Base-by-base conservation (phyloP, 352 stramenopile genomes). In the Halophytophthora batemanensis region DNA sequence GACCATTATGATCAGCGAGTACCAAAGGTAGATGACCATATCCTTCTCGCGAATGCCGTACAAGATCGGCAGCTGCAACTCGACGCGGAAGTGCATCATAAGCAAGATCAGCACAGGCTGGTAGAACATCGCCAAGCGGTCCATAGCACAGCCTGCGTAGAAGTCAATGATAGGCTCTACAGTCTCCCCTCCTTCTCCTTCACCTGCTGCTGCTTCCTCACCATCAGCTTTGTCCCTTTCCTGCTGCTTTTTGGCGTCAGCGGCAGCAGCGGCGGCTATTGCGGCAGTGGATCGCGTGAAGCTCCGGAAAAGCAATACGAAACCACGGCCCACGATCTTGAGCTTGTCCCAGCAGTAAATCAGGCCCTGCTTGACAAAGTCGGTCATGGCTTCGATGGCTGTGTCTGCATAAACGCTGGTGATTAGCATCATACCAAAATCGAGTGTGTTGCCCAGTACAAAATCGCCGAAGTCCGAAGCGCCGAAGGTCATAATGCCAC, bases 41-140 rank as follows among this genome's bases (percentile, higher is more conserved):
- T 99, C 96, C 52, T 98, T 96, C 51, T 98, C 89, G 49, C 96
- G 92, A 64, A 99, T 99, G 48, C 88, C 91, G 68, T 99, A 99
- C 21, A 97, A 49, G 37, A 95, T 93, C 5, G 94, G 92, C 23
- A 99, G 87, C 59, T 87, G 79, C 2, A 96, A 73, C 71, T 98
- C 93, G 2, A 97, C 74, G 33, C 95, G 86, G 57, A 98, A 99
- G 29, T 87, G 71, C 77, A 98, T 98, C 61, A 99, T 93, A 43
- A 99, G 69, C 2, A 96, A 42, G 56, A 99, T 98, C 37, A 98
- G 62, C 38, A 98, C 91, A 5, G 93, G 92, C 42, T 95, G 85
- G 66, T 98, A 98, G 49, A 98, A 93, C 17, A 98, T 59, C 10
- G 82, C 82, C 17, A 99, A 59, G 10, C 90, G 79, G 18, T 98